Base-by-base conservation (phyloP, 352 stramenopile genomes). In the Phytopythium ostracodes region DNA sequence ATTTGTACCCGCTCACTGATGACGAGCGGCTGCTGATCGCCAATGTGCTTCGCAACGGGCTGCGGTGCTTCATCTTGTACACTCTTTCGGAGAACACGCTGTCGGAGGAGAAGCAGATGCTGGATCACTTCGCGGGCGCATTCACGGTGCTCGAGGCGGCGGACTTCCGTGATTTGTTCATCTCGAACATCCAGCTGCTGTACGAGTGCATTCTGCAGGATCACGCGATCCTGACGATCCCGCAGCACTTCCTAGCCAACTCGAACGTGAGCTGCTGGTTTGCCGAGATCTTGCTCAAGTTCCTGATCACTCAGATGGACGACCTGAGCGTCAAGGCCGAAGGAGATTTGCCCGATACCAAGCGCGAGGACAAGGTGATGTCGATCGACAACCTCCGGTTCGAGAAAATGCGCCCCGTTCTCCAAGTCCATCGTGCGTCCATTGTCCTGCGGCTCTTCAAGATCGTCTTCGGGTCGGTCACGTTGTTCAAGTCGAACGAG, bases 401-500 rank as follows among this genome's bases (percentile, higher is more conserved):
- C 66, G 87, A 96, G 57, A 74, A 75, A 1, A 92, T 96, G 85
- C 85, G 87, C 2, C 44, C 62, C 22, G 87, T 96, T 29, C 71
- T 68, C 17, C 79, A 85, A 62, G 70, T 84, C 27, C 84, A 96
- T 43, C 77, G 87, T 24, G 88, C 88, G 22, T 94, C 87, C 20
- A 94, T 96, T 38, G 82, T 98, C 17, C 75, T 98, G 63, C 87
- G 90, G 5, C 65, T 99, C 31, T 98, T 98, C 73, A 97, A 97
- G 70, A 96, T 99, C 59, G 87, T 98, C 10, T 97, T 99, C 63
- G 96, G 96, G 18, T 98, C 96, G 3, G 87, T 99, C 24, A 94
- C 90, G 20, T 71, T 98, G 25, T 98, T 98, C 72, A 94, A 97
- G 50, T 92, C 96, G 24, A 99, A 99, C 65, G 97, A 99, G 73